A percentile compares a stretch with the other conserved stretches of the same genome.
These are phyloP conservation scores for Didymella glomerata DNA, from an alignment of 2,329 filamentous ascomycete genomes.

Conservation along the genomic window DNA sequence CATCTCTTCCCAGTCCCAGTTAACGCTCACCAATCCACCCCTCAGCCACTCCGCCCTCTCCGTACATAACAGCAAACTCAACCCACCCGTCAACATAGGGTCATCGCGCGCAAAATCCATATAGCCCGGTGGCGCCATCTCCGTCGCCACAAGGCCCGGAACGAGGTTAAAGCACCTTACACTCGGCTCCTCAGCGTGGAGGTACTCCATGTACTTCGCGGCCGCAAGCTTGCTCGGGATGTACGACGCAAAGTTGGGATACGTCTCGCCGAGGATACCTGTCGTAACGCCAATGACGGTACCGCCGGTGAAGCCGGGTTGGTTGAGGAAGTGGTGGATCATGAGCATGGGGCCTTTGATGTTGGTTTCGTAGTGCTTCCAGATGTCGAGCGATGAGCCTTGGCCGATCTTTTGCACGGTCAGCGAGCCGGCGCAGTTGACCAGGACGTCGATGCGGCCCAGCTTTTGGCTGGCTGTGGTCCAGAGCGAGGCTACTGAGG, in stretches of 20 bases:
- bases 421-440: neutral
- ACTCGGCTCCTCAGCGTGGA: neutral
- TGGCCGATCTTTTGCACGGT: neutral
- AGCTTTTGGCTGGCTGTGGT: neutral
- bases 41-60: slow-evolving; percentile 22
- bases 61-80: slow-evolving; percentile 21
- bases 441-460: neutral
- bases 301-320: neutral
- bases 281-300: neutral
- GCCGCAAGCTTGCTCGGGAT: neutral
- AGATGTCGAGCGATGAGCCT: neutral
- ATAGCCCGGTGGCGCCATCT: neutral
- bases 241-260: neutral
- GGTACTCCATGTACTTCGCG: neutral
- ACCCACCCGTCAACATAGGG: slow-evolving; percentile 18
- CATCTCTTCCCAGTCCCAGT: slow-evolving; percentile 44
- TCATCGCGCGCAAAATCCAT: slow-evolving; percentile 13
- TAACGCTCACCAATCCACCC: slow-evolving; percentile 26
- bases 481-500: neutral
- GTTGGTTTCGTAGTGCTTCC: neutral
- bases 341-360: neutral
- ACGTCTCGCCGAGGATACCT: neutral
- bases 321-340: neutral
- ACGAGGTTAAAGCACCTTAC: neutral
- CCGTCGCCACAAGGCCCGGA: slow-evolving; percentile 1